A percentile compares a stretch with the other conserved stretches of the same genome.
These are phyloP conservation scores for Dothiorella sarmentorum DNA, from an alignment of 2,329 filamentous ascomycete species.

Conservation along the genomic window DNA sequence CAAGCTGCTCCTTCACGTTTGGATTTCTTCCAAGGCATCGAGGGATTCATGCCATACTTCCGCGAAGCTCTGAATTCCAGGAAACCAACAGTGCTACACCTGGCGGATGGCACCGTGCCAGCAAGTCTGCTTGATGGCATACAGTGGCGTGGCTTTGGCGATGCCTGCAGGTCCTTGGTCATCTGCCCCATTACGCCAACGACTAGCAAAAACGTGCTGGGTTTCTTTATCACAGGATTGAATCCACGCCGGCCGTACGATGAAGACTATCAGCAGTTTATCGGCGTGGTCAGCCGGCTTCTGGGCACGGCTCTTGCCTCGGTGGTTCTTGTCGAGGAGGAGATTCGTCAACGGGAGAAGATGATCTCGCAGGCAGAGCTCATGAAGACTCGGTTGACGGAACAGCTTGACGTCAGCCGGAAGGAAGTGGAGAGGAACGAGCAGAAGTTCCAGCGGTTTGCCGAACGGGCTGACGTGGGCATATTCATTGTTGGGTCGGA, in stretches of 20 bases:
- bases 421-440: slow-evolving; percentile 33
- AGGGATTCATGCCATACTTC: slow-evolving; percentile 30
- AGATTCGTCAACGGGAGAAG: slow-evolving; percentile 35
- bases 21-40: slow-evolving; percentile 22
- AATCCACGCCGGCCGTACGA: slow-evolving; percentile 40
- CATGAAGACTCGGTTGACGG: slow-evolving; percentile 29
- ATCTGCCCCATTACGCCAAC: slow-evolving; percentile 38
- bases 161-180: slow-evolving; percentile 32
- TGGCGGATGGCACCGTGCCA: slow-evolving; percentile 30
- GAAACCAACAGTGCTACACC: slow-evolving; percentile 29
- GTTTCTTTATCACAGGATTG: slow-evolving; percentile 39
- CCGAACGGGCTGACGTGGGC: slow-evolving; percentile 38
- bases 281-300: slow-evolving; percentile 35
- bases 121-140: slow-evolving; percentile 27
- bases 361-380: slow-evolving; percentile 33
- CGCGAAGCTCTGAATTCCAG: slow-evolving; percentile 29
- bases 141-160: slow-evolving; percentile 34
- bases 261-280: slow-evolving; percentile 38
- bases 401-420: slow-evolving; percentile 29
- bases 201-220: slow-evolving; percentile 34
- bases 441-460: slow-evolving; percentile 39
- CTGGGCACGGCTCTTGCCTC: slow-evolving; percentile 39
- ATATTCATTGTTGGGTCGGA: slow-evolving; percentile 39
- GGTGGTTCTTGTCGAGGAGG: slow-evolving; percentile 39
- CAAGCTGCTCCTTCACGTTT: slow-evolving; percentile 25